Evolutionary conservation across 1,139 yeast species (phyloP).

Genomic region (Candida pseudoviswanathii): DNA sequence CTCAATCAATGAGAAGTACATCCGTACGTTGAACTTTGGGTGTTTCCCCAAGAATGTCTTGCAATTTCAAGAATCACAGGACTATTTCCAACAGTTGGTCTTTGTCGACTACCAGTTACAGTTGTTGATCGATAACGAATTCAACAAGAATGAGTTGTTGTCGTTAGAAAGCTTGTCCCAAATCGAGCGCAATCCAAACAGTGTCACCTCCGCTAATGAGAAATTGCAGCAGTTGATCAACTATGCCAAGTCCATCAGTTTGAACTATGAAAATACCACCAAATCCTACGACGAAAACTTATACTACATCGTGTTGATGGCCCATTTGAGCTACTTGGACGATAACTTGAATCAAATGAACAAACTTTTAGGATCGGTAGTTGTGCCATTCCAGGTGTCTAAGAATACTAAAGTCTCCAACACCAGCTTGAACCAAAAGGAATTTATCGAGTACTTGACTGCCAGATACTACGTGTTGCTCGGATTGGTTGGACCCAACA

Average conservation of each 20-base stretch:
- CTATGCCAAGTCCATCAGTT: slow-evolving; percentile 31
- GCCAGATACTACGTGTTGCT: slow-evolving; percentile 39
- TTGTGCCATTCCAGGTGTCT: slow-evolving; percentile 16
- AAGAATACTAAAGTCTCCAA: slow-evolving; percentile 17
- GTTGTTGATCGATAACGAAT: slow-evolving; percentile 34
- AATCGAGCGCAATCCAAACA: not conserved
- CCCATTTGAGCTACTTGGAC: slow-evolving; percentile 38
- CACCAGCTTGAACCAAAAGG: slow-evolving; percentile 20
- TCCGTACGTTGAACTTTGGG: slow-evolving; percentile 37
- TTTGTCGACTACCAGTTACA: slow-evolving; percentile 46
- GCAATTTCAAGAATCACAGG: slow-evolving; percentile 38
- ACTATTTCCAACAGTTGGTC: slow-evolving; percentile 38
- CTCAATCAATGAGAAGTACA: slow-evolving; percentile 25
- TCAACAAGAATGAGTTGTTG: slow-evolving; percentile 30
- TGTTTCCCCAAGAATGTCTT: slow-evolving; percentile 41
- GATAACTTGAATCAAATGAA: slow-evolving; percentile 28
- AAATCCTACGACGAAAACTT: slow-evolving; percentile 34
- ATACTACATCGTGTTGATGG: slow-evolving; percentile 37
- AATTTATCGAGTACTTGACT: slow-evolving; percentile 36
- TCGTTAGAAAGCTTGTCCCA: slow-evolving; percentile 18
- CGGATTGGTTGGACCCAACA: slow-evolving; percentile 26
- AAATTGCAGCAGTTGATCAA: slow-evolving; percentile 32
- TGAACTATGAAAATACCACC: slow-evolving; percentile 28
- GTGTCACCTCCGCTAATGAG: slow-evolving; percentile 19
- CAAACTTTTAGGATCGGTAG: slow-evolving; percentile 20